Percentiles rank a stretch among this genome's conserved stretches.
These are phyloP conservation scores for Acephala macrosclerotiorum DNA, from an alignment of 2,329 filamentous ascomycete species.

Conservation along the genomic window DNA sequence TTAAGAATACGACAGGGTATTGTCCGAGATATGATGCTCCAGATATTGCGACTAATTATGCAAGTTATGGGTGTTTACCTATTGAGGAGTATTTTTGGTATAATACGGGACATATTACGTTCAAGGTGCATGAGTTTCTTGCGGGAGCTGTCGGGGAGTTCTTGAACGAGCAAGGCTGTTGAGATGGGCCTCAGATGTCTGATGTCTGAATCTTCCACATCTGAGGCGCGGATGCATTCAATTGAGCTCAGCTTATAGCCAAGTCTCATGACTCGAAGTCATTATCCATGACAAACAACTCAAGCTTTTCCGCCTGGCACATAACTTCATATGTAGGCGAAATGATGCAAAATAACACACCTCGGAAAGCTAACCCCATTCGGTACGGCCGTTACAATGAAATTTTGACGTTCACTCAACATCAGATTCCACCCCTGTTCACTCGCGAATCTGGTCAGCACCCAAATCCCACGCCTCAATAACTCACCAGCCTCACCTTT, in stretches of 20 bases:
- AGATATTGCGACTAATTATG: slow-evolving; percentile 51
- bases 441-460: slow-evolving; percentile 5
- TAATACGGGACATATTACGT: slow-evolving; percentile 55
- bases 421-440: not conserved
- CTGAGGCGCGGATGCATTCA: not conserved
- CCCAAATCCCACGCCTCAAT: not conserved
- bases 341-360: not conserved
- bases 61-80: slow-evolving; percentile 53
- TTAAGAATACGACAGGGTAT: slow-evolving; percentile 54
- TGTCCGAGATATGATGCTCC: slow-evolving; percentile 54
- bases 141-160: slow-evolving; percentile 39
- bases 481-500: not conserved
- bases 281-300: not conserved
- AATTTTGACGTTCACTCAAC: not conserved
- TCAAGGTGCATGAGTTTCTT: slow-evolving; percentile 49
- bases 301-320: not conserved
- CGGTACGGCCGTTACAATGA: not conserved
- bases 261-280: not conserved
- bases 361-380: not conserved
- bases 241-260: not conserved
- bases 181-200: not conserved
- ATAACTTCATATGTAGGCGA: not conserved
- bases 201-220: not conserved
- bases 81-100: slow-evolving; percentile 56
- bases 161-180: slow-evolving; percentile 24